These are phyloP conservation scores for Solanum hybrid DNA, from an alignment of 305 asterid species.

Conservation along the genomic window DNA sequence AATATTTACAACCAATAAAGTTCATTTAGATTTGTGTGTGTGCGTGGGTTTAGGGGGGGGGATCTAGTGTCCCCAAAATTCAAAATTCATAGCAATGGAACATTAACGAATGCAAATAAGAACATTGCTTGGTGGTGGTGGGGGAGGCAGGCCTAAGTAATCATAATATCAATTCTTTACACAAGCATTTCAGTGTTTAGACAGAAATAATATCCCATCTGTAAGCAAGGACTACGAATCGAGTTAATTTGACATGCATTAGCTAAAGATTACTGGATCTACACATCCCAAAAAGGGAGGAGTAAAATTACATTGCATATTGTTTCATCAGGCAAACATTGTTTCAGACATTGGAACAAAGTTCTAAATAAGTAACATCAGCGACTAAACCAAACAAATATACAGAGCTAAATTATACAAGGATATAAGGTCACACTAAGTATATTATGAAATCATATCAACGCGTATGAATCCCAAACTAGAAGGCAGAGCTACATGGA, in stretches of 20 bases:
- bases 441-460: neutral
- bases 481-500: neutral
- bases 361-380: neutral
- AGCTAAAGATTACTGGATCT: neutral
- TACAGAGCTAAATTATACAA: neutral
- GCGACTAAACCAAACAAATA: neutral
- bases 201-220: neutral
- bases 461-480: neutral
- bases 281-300: neutral
- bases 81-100: too few species aligned
- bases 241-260: neutral
- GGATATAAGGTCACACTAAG: neutral
- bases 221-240: neutral
- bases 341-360: neutral
- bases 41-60: too few species aligned
- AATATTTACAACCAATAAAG: neutral
- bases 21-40: neutral
- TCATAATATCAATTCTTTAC: neutral
- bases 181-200: neutral
- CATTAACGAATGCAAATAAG: neutral
- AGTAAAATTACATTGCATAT: neutral
- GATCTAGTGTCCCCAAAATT: neutral
- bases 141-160: neutral
- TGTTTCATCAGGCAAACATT: neutral
- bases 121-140: neutral